Conservation (phyloP, 2,329 filamentous ascomycete genomes). For the Hypoxylon sp. region DNA sequence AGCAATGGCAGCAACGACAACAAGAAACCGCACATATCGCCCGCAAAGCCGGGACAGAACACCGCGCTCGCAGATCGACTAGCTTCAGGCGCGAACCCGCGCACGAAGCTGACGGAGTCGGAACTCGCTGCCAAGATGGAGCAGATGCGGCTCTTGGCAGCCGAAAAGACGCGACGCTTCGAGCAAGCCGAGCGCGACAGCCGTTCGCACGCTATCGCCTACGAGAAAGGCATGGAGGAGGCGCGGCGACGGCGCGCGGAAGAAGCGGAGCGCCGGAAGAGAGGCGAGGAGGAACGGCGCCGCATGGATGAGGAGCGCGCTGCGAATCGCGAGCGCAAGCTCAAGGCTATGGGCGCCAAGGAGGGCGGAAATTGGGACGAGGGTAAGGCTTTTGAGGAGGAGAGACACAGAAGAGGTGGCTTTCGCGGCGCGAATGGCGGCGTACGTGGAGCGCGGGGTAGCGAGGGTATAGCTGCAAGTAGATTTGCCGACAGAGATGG, state of each 20-base stretch:
- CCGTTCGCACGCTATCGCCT: constrained; percentile 68
- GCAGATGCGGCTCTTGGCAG: constrained; percentile 71
- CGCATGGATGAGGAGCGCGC: constrained; percentile 72
- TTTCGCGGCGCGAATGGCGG: constrained; percentile 61
- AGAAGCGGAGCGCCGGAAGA: constrained; percentile 66
- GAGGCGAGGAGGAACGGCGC: constrained; percentile 67
- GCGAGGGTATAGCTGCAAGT: constrained; percentile 58
- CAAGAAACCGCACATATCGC: constrained; percentile 12
- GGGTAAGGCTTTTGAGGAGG: constrained; percentile 65
- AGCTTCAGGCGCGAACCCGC: constrained; percentile 70
- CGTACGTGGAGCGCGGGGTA: constrained; percentile 58
- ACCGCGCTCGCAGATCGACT: constrained; percentile 61
- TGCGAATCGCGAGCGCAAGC: constrained; percentile 72
- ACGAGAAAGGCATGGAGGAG: constrained; percentile 70
- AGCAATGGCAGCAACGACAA: constrained; percentile 25
- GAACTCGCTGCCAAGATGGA: constrained; percentile 74
- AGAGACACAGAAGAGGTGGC: constrained; percentile 59
- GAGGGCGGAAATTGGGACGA: constrained; percentile 71
- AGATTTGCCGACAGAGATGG: constrained; percentile 59
- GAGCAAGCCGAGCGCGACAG: constrained; percentile 72
- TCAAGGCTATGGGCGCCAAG: constrained; percentile 70
- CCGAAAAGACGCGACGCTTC: constrained; percentile 72
- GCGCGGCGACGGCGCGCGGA: constrained; percentile 66
- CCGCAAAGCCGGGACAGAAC: constrained; percentile 54
- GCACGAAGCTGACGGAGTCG: constrained; percentile 71